Evolutionary conservation across 257 asterid genomes (phyloP), one percentile per base, ranked within the genome.

Genomic region (Perilla frutescens): DNA sequence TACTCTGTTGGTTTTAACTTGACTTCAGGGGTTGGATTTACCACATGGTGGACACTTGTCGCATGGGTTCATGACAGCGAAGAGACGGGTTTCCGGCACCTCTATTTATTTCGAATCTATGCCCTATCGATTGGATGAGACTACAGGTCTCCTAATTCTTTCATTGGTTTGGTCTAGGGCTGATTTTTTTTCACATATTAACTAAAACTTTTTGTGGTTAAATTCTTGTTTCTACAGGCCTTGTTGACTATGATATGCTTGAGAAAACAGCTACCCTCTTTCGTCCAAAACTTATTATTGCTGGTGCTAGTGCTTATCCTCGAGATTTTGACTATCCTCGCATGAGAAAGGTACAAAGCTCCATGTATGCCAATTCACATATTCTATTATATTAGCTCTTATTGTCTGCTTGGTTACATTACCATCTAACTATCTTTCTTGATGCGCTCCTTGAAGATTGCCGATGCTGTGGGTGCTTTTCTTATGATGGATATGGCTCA

Each of bases 401-500:
- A 13, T 10, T 56, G 54, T 29, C 48, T 59, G n/a, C 43, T 64
- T 36, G 13, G 54, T 63, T 44, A 0, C 50, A 0, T 56, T 48
- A 36, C 40, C 54, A n/a, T 20, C 69, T 80, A 68, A 80, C 48
- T 65, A 5, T 37, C 15, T 78, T 41, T 37, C n/a, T 39, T 72
- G 26, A 49, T 51, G 13, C 32, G 14, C n/a, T n/a, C 14, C 59
- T n/a, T 70, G 74, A 78, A 91, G 99, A 88, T 91, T 68, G 97
- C 99, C 53, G 97, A 94, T 83, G 63, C 88, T 66, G 96, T 87
- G 59, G 98, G 97, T 66, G 98, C 98, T 82, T 91, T 90, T 77
- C 96, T 94, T 50, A 90, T 94, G 99, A 91, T 89, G 89, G 98
- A 93, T 71, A 93, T 91, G 96, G 96, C 99, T 66, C 98, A 92